Evolutionary conservation across 805 yeast genomes (phyloP).

Genomic region (Jamesozyma rosinii): DNA sequence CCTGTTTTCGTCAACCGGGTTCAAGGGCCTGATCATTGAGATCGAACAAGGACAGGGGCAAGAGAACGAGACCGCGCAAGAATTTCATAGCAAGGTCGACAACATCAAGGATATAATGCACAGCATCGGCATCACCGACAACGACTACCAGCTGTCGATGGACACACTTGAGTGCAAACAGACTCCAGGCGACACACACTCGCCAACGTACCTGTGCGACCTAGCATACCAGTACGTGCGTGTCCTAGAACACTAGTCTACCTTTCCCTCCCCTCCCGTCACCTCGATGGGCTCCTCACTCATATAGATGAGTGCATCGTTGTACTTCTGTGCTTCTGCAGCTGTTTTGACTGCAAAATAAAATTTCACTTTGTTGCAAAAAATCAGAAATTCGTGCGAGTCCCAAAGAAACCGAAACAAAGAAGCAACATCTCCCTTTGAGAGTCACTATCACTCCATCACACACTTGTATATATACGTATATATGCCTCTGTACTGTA

Average conservation of each 20-base stretch:
- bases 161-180: constrained; percentile 7
- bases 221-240: constrained; percentile 26
- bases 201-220: constrained; percentile 14
- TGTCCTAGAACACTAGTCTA: constrained; percentile 17
- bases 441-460: too few relatives aligned
- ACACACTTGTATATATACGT: too few relatives aligned
- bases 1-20: constrained; percentile 27
- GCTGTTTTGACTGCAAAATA: background rate
- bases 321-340: too few relatives aligned
- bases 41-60: constrained; percentile 8
- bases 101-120: constrained; percentile 12
- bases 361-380: background rate
- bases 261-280: too few relatives aligned
- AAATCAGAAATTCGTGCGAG: background rate
- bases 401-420: too few relatives aligned
- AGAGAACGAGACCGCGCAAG: constrained; percentile 7
- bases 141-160: constrained; percentile 17
- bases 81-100: constrained; percentile 12
- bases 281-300: too few relatives aligned
- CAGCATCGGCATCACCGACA: constrained; percentile 11
- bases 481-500: too few relatives aligned
- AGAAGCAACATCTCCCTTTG: too few relatives aligned
- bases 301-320: too few relatives aligned
- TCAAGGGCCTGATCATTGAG: constrained; percentile 27
- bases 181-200: background rate